These are phyloP conservation scores for Cruciata laevipes DNA, from an alignment of 257 asterid species.

Conservation along the genomic window DNA sequence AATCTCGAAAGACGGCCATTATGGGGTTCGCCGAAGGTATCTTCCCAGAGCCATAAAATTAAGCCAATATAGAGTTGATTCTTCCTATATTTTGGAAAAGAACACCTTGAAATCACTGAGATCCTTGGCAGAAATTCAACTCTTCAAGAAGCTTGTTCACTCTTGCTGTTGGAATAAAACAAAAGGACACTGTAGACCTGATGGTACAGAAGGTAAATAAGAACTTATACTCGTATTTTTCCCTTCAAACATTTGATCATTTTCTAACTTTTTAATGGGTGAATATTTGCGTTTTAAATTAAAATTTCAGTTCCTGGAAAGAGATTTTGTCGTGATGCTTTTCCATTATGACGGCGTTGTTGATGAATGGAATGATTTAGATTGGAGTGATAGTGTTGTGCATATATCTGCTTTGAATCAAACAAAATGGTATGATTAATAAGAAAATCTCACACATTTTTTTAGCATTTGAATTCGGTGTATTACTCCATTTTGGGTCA, in stretches of 20 bases:
- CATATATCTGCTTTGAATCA: constrained; percentile 68
- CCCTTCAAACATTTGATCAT: neutral
- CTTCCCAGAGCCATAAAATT: neutral
- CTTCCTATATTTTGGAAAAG: neutral
- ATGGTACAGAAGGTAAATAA: constrained; percentile 56
- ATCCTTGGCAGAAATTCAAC: constrained; percentile 32
- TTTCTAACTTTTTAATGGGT: constrained; percentile 3
- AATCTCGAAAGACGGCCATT: constrained; percentile 71
- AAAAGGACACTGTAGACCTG: constrained; percentile 50
- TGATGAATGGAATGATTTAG: constrained; percentile 61
- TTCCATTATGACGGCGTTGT: constrained; percentile 81
- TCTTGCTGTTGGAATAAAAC: constrained; percentile 70
- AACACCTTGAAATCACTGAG: neutral
- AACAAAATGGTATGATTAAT: constrained; percentile 77
- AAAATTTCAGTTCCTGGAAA: constrained; percentile 50
- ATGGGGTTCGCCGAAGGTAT: constrained; percentile 86
- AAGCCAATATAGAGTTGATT: neutral
- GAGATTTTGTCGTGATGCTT: constrained; percentile 73
- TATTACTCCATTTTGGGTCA: neutral
- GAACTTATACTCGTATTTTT: neutral
- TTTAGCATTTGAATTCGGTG: neutral
- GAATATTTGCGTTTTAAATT: neutral
- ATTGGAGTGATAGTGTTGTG: constrained; percentile 55
- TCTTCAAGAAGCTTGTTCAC: constrained; percentile 48
- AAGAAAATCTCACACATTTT: neutral